These are phyloP conservation scores for Cyclotella atomus DNA, from an alignment of 108 stramenopile species.

Conservation along the genomic window DNA sequence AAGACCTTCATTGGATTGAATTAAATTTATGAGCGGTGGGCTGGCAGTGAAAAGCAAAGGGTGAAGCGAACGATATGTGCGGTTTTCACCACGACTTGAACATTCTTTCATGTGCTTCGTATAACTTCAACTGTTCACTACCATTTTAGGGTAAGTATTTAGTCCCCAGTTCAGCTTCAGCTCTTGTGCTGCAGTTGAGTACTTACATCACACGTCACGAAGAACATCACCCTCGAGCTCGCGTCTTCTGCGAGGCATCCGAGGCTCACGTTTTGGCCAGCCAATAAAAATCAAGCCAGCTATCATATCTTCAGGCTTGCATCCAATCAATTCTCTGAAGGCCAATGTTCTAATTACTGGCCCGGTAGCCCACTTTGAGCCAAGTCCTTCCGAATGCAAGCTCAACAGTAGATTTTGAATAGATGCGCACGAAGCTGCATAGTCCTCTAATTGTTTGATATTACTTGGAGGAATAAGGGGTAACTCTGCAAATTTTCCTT, in stretches of 20 bases:
- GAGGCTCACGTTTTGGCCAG: slow-evolving; percentile 40
- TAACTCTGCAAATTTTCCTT: slow-evolving; percentile 41
- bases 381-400: slow-evolving; percentile 72
- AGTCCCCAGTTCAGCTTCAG: too few species aligned
- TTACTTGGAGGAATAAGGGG: slow-evolving; percentile 62
- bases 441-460: slow-evolving; percentile 74
- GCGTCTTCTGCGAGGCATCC: slow-evolving; percentile 28
- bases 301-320: slow-evolving; percentile 57
- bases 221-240: slow-evolving; percentile 39
- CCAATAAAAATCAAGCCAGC: slow-evolving; percentile 81
- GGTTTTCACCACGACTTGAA: too few species aligned
- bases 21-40: too few species aligned
- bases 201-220: slow-evolving; percentile 40
- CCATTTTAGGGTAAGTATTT: too few species aligned
- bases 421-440: slow-evolving; percentile 75
- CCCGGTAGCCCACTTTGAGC: slow-evolving; percentile 77
- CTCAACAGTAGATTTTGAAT: slow-evolving; percentile 71
- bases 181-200: too few species aligned
- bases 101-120: too few species aligned
- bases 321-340: slow-evolving; percentile 66
- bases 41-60: too few species aligned
- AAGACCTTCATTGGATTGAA: neutral
- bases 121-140: too few species aligned
- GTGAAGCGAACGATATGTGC: too few species aligned
- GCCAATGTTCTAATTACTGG: slow-evolving; percentile 68